Conservation (phyloP, 305 asterid species). For the Plantago rigida region DNA sequence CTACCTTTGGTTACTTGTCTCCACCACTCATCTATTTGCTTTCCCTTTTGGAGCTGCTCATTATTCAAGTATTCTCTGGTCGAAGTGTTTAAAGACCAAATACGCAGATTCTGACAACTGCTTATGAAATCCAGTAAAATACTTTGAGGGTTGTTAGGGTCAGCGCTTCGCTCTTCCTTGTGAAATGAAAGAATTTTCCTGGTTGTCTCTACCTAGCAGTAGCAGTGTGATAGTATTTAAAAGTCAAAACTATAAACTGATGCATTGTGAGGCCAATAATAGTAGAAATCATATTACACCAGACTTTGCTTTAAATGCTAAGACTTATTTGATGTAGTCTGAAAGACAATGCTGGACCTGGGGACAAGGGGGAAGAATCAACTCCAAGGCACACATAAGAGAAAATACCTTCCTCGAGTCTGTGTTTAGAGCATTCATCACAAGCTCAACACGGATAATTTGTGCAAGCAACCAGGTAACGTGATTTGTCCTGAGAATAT, state of each 20-base stretch:
- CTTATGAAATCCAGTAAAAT: slow-evolving; percentile 91
- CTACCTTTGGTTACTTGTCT: slow-evolving; percentile 90
- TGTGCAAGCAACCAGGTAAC: slow-evolving; percentile 97
- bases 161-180: slow-evolving; percentile 76
- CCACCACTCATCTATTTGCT: slow-evolving; percentile 99
- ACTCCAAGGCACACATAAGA: slow-evolving; percentile 21
- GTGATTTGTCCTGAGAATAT: slow-evolving; percentile 86
- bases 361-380: not conserved
- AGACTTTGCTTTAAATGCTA: slow-evolving; percentile 4
- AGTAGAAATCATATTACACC: slow-evolving; percentile 15
- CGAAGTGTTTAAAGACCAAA: slow-evolving; percentile 78
- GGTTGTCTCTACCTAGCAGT: slow-evolving; percentile 84
- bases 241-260: slow-evolving; percentile 18
- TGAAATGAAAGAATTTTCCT: slow-evolving; percentile 89
- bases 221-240: slow-evolving; percentile 25
- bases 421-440: slow-evolving; percentile 74
- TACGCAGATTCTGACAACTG: slow-evolving; percentile 96
- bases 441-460: slow-evolving; percentile 89
- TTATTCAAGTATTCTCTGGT: slow-evolving; percentile 85
- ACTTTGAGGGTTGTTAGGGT: slow-evolving; percentile 83
- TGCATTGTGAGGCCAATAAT: slow-evolving; percentile 16
- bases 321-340: not conserved
- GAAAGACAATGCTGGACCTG: too few species aligned
- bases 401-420: slow-evolving; percentile 75
- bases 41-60: slow-evolving; percentile 97